Evolutionary conservation across 1,139 yeast species (phyloP).

Genomic region (Saccharomyces hybrid): DNA sequence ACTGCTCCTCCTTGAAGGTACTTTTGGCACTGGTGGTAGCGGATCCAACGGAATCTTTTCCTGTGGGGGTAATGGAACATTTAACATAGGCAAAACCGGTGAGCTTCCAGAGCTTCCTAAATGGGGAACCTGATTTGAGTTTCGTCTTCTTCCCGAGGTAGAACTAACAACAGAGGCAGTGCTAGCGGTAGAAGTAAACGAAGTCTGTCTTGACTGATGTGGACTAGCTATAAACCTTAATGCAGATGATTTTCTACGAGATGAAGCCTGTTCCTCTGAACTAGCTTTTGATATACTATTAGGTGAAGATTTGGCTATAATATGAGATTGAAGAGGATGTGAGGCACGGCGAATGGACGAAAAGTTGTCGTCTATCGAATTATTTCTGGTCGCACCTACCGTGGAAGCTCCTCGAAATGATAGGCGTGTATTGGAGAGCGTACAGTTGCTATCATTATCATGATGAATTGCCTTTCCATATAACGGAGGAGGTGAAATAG

Average conservation of each 20-base stretch:
- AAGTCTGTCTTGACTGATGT: conserved; percentile 8
- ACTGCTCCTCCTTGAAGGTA: conserved; percentile 9
- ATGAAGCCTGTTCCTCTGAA: background rate
- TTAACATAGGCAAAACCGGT: conserved; percentile 13
- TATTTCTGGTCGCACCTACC: conserved; percentile 7
- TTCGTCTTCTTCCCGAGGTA: conserved; percentile 18
- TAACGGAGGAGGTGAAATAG: background rate
- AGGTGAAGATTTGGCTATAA: background rate
- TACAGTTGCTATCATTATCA: background rate
- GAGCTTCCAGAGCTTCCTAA: conserved; percentile 1
- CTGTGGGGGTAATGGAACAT: conserved; percentile 44
- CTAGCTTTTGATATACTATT: background rate
- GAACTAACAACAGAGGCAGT: conserved; percentile 29
- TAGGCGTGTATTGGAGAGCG: conserved; percentile 1
- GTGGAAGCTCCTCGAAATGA: conserved; percentile 10
- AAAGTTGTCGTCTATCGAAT: conserved; percentile 1
- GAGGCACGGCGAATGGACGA: conserved; percentile 8
- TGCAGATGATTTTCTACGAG: background rate
- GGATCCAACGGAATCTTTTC: conserved; percentile 18
- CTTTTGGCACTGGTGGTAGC: conserved; percentile 14
- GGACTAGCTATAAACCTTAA: background rate
- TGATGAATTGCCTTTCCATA: background rate
- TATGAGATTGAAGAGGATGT: background rate
- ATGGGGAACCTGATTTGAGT: conserved; percentile 2
- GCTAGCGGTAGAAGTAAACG: conserved; percentile 30